phyloP scores from a whole-genome alignment of 1,284 basidiomycete genomes.

The Sutorius eximius region DNA sequence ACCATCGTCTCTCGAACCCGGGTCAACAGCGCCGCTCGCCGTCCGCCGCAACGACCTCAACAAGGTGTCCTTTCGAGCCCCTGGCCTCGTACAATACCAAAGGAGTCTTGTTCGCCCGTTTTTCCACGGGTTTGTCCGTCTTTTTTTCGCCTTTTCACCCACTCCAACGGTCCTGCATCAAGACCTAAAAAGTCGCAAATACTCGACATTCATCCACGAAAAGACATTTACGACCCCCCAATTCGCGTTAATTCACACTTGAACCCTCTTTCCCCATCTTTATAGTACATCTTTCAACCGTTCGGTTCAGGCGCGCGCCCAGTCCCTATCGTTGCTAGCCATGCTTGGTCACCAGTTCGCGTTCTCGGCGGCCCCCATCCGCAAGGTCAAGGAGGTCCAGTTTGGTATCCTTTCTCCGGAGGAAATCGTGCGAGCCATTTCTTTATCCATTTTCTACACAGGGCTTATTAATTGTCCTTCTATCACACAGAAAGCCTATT shows the following conservation, averaged over 20 bases:
- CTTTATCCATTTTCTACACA: conserved; percentile 9
- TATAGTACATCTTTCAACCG: neutral
- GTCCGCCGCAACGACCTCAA: conserved; percentile 8
- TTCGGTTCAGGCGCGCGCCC: conserved; percentile 21
- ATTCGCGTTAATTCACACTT: conserved; percentile 32
- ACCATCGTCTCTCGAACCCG: conserved; percentile 34
- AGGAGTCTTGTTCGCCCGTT: conserved; percentile 6
- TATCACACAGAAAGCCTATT: conserved; percentile 85
- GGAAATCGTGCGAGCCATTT: conserved; percentile 83
- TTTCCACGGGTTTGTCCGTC: conserved; percentile 15
- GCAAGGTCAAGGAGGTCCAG: conserved; percentile 96
- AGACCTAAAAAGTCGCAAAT: conserved; percentile 24
- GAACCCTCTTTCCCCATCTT: conserved; percentile 3
- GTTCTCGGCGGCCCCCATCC: conserved; percentile 89
- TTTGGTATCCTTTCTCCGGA: conserved; percentile 99
- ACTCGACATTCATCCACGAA: conserved; percentile 7
- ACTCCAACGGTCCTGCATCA: neutral
- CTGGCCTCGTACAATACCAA: neutral
- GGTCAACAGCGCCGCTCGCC: conserved; percentile 18
- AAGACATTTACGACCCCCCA: conserved; percentile 6
- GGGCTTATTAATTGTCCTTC: conserved; percentile 14
- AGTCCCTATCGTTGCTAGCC: conserved; percentile 12
- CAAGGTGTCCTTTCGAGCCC: conserved; percentile 3
- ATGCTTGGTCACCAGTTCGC: conserved; percentile 88
- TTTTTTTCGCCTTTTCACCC: conserved; percentile 18